Evolutionary conservation across 1,139 yeast genomes (phyloP), one percentile per base, ranked within the genome.

Genomic region (Diutina rugosa): DNA sequence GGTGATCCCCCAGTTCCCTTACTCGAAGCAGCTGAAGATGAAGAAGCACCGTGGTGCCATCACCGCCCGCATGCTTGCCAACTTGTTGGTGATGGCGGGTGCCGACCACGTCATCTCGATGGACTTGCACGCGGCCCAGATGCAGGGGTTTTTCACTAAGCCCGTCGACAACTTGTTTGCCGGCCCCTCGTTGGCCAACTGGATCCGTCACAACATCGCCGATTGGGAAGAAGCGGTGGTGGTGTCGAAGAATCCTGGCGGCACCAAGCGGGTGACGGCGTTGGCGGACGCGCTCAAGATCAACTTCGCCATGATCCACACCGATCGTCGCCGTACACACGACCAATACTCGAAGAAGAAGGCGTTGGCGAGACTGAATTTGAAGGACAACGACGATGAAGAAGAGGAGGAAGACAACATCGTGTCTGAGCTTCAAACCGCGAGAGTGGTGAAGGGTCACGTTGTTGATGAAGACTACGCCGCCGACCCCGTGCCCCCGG

Each of bases 1-100:
- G 8, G 98, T 95, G 46, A 85, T 95, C 56, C 99, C 99, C 1
- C 95, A 90, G 70, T 95, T 91, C 69, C 99, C 99, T 32, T 95
- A 95, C 73, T 90, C 97, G 30, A 95, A 93, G 70, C 99, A 95
- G 71, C 84, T 93, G 61, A 93, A 93, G 74, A 95, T 93, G 99
- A 93, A 91, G 75, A 93, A 90, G 70, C 98, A 93, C 68, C 81
- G 99, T 72, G 99, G 99, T 58, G 98, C 99, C 45, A 95, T 95
- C 64, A 91, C 99, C 4, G 99, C 99, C n/a, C 81, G 98, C 68
- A 91, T 95, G 99, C 79, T 95, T 68, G 98, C 99, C 58, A 93
- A 93, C 64, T 74, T 95, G 66, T 77, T 95, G 62, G 85, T 91
- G 57, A 93, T 93, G 95, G 98, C 99, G 1, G 99, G 99, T 61